Base-by-base conservation (phyloP, 371 early-diverging fungal species). In the Mucor circinelloides region DNA sequence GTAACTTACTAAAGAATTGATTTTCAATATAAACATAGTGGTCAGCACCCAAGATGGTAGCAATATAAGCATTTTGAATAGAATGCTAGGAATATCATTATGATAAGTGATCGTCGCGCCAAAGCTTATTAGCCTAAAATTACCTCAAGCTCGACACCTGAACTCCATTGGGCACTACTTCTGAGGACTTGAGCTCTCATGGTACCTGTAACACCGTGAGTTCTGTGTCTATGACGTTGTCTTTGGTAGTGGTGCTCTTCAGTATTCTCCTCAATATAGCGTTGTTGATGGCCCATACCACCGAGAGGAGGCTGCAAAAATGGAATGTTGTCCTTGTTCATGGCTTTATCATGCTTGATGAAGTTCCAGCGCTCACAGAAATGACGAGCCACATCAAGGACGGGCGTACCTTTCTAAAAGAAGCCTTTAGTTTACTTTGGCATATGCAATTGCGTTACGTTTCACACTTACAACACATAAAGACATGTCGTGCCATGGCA, bases 401-500 rank as follows among this genome's bases (percentile, higher is more conserved):
- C 95, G 9, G 94, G 88, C 67, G 80, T 83, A 31, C 95, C 95
- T 19, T 86, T 68, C 85, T 85, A 75, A 25, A 48, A 34, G 15
- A 50, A 50, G 9, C 13, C 7, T 2, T 46, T 48, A 31, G 44
- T 60, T 15, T 46, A 17, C 19, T 44, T 56, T 46, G 44, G 52
- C 40, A 32, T 36, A n/a, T 70, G 30, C 32, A 40, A 30, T 62
- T 46, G 31, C 31, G 60, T 52, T 15, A 57, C 55, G 60, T 69
- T 34, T 27, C 46, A 72, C 27, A 85, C 76, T 63, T 73, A 80
- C 86, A 75, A 93, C 82, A 63, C 86, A 90, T 67, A 93, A 75
- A 8, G 91, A 90, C 27, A 97, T 87, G 65, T 98, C 98, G 79
- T 97, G 97, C 98, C 98, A 98, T 42, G 97, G 96, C 97, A 98